These are phyloP conservation scores for Theobroma cacao DNA, from an alignment of 345 rosid genomes.

Conservation along the genomic window DNA sequence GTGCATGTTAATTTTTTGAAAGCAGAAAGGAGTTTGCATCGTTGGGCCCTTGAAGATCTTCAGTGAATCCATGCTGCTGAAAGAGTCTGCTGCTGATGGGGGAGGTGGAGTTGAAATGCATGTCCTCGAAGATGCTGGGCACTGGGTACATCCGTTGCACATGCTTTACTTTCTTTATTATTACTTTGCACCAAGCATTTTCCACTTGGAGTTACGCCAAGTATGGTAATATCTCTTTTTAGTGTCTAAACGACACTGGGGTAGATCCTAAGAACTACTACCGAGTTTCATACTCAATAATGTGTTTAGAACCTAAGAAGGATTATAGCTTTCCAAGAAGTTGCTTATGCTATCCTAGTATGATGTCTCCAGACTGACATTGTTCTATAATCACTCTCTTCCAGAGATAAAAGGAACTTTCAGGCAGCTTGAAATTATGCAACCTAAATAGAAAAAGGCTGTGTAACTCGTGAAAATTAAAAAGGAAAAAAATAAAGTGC, in stretches of 20 bases:
- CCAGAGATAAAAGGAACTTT: not conserved
- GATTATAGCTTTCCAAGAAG: not conserved
- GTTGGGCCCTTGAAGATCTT: constrained; percentile 94
- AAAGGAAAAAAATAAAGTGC: not conserved
- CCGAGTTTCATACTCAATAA: not conserved
- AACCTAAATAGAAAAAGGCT: not conserved
- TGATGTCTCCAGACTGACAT: not conserved
- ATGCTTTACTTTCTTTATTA: constrained; percentile 8
- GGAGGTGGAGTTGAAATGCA: constrained; percentile 96
- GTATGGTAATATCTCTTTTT: not conserved
- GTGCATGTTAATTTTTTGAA: constrained; percentile 87
- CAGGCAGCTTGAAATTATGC: not conserved
- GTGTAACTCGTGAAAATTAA: not conserved
- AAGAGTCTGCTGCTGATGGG: constrained; percentile 75
- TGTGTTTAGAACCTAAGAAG: not conserved
- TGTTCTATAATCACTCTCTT: not conserved
- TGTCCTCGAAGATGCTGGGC: constrained; percentile 96
- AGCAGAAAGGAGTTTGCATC: constrained; percentile 96
- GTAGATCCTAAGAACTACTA: not conserved
- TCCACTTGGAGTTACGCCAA: not conserved
- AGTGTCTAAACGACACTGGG: not conserved
- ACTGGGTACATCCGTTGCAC: constrained; percentile 65
- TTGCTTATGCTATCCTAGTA: not conserved
- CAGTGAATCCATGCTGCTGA: constrained; percentile 93
- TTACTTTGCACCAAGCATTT: not conserved